Evolutionary conservation across 2,329 filamentous ascomycete species (phyloP), one percentile per base, ranked within the genome.

Genomic region (Akanthomyces lecanii): DNA sequence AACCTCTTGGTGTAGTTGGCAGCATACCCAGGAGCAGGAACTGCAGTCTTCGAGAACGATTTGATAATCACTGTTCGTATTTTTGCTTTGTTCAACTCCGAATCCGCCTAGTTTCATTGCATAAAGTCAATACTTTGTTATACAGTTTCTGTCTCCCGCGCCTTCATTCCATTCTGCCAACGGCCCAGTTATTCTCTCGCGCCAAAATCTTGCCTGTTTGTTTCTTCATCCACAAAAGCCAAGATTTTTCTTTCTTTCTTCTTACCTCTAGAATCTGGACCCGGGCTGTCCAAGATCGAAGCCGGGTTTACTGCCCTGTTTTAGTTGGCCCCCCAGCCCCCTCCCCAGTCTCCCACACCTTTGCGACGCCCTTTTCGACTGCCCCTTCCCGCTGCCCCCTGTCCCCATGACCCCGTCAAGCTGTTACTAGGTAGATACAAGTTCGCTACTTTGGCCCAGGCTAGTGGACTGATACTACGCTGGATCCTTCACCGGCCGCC

Each of bases 401-500:
- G 42, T 25, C 42, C n/a, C 40, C 16, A 6, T 18, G 28, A 36
- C 33, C 33, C 5, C 33, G 33, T 11, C 33, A 36, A 36, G 10
- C 33, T 47, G n/a, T 36, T 47, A 38, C 25, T 36, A 12, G 42
- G 48, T 58, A 58, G 42, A 58, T 58, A 58, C 55, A n/a, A 48
- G 25, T 28, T 48, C 28, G 55, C 42, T 58, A 58, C 44, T 48
- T 50, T 23, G 44, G 30, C 33, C 33, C 8, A 11, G 33, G 33
- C 30, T 30, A 38, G 36, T 25, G 33, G 8, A 36, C 6, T 11
- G 33, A 36, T 25, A 42, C n/a, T 47, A 36, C 25, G n/a, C 40
- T 57, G 40, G 25, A 45, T 57, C 54, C 54, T 57, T 47, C 42
- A 47, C 33, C 52, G 18, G 42, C 47, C 56, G 56, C 33, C 48